These are phyloP conservation scores for carrot (Daucus carota) DNA, from an alignment of 129 eudicot genomes.

Conservation along the genomic window DH1_v3.0 NC_030381.2:5417501-5418000, in stretches of 20 bases:
- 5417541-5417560: conserved; percentile 50
- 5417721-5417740: conserved; percentile 67
- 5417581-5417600: conserved; percentile 26
- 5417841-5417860: conserved; percentile 19
- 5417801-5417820: conserved; percentile 59
- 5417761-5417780: conserved; percentile 56
- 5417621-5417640: conserved; percentile 77
- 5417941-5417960: conserved; percentile 20
- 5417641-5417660: conserved; percentile 58
- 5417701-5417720: conserved; percentile 40
- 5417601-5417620: conserved; percentile 71
- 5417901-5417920: conserved; percentile 28
- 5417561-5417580: conserved; percentile 55
- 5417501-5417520: conserved; percentile 60
- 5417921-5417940: conserved; percentile 13
- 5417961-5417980: conserved; percentile 23
- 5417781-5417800: conserved; percentile 70
- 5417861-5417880: conserved; percentile 22
- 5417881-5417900: conserved; percentile 8
- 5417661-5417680: conserved; percentile 43
- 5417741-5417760: conserved; percentile 60
- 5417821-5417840: conserved; percentile 32
- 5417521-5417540: conserved; percentile 56
- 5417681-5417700: conserved; percentile 57
- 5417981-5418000: conserved; percentile 33